These are phyloP conservation scores for Talaromyces sp. DNA, from an alignment of 2,329 filamentous ascomycete species.

Conservation along the genomic window DNA sequence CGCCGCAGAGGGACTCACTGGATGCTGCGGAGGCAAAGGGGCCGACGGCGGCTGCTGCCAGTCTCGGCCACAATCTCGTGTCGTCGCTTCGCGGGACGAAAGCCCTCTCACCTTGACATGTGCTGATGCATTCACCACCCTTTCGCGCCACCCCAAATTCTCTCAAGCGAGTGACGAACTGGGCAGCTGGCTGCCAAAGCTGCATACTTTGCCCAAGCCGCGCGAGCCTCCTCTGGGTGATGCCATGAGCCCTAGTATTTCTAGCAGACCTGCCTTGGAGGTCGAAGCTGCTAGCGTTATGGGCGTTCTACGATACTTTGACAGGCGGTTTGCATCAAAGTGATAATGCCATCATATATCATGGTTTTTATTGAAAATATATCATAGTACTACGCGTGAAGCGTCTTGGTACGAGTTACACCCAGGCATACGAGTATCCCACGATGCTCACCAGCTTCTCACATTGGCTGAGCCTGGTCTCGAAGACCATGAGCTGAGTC, in stretches of 20 bases:
- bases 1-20: constrained; percentile 40
- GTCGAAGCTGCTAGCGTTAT: constrained; percentile 80
- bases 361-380: not conserved
- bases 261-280: constrained; percentile 57
- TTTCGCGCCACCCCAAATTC: constrained; percentile 72
- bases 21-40: constrained; percentile 58
- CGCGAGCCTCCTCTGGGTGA: constrained; percentile 28
- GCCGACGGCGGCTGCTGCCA: constrained; percentile 60
- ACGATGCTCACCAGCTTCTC: not conserved
- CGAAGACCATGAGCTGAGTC: not conserved
- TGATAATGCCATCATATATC: constrained; percentile 12
- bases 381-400: not conserved
- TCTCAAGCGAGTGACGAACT: constrained; percentile 68
- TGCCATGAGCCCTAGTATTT: constrained; percentile 15
- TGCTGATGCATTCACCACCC: constrained; percentile 72
- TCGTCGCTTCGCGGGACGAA: constrained; percentile 27
- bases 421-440: not conserved
- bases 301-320: constrained; percentile 78
- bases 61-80: constrained; percentile 24
- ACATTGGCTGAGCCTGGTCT: not conserved
- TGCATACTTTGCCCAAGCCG: constrained; percentile 52
- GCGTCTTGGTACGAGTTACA: not conserved
- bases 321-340: constrained; percentile 59
- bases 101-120: constrained; percentile 60
- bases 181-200: constrained; percentile 68